Conservation (phyloP, 129 eudicot genomes). For the Logfia minima region DNA sequence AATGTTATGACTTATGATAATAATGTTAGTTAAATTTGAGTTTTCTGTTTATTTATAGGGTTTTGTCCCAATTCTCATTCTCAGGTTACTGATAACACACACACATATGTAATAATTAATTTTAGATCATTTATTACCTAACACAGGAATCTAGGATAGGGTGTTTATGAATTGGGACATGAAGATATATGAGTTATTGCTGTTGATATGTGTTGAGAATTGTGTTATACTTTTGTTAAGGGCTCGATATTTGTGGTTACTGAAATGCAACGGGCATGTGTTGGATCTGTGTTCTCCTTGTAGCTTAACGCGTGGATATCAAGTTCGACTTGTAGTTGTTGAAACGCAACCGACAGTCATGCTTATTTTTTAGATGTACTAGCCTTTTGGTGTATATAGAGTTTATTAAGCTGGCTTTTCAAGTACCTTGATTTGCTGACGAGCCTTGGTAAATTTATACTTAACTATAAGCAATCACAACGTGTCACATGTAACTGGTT, state of each 20-base stretch:
- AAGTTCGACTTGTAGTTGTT: too few species aligned
- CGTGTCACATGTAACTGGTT: not conserved
- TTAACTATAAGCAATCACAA: not conserved
- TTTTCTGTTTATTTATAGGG: not conserved
- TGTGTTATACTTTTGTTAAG: not conserved
- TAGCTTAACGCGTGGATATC: slow-evolving; percentile 13
- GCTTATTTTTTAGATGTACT: slow-evolving; percentile 9
- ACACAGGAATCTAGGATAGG: not conserved
- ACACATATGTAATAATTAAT: not conserved
- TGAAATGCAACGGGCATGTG: not conserved
- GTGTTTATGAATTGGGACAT: slow-evolving; percentile 3
- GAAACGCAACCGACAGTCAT: too few species aligned
- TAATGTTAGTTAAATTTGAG: slow-evolving; percentile 13
- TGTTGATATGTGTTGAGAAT: not conserved
- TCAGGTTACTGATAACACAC: not conserved
- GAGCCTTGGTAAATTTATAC: not conserved
- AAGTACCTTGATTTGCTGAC: not conserved
- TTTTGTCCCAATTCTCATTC: not conserved
- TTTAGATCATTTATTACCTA: not conserved
- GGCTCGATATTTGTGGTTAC: slow-evolving; percentile 2
- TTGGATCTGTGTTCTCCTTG: not conserved
- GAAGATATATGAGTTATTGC: not conserved
- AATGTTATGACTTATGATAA: not conserved
- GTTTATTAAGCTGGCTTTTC: not conserved
- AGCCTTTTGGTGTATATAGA: slow-evolving; percentile 1